Evolutionary conservation across 768 basidiomycete genomes (phyloP).

Genomic region (Boletus rubescentipes): DNA sequence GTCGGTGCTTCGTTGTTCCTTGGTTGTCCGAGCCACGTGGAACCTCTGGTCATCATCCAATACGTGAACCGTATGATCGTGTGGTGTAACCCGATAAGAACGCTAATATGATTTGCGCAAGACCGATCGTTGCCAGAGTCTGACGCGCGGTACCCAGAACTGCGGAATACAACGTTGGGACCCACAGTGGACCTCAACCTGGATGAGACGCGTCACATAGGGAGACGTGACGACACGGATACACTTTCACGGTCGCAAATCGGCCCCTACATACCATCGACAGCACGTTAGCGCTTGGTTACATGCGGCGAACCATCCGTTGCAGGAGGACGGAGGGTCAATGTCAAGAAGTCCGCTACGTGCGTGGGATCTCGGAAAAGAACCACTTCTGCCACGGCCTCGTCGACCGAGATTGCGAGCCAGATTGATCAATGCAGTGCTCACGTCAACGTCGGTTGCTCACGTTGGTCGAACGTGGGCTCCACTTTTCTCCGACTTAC

Average conservation of each 20-base stretch:
- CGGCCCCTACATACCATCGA: slow-evolving; percentile 7
- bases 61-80: too few relatives aligned
- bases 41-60: too few relatives aligned
- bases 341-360: slow-evolving; percentile 17
- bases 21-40: too few relatives aligned
- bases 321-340: slow-evolving; percentile 5
- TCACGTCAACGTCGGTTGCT: slow-evolving; percentile 35
- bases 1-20: too few relatives aligned
- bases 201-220: neutral
- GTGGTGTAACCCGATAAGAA: too few relatives aligned
- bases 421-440: slow-evolving; percentile 38
- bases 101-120: too few relatives aligned
- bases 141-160: slow-evolving; percentile 9
- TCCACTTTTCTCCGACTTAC: too few relatives aligned
- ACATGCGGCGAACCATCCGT: slow-evolving; percentile 19
- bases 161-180: neutral
- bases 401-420: slow-evolving; percentile 24
- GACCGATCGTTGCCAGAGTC: slow-evolving; percentile 8
- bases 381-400: neutral
- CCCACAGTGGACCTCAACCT: slow-evolving; percentile 17
- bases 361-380: slow-evolving; percentile 11
- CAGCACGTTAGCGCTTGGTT: slow-evolving; percentile 8
- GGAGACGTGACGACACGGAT: too few relatives aligned
- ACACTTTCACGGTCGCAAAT: slow-evolving; percentile 6
- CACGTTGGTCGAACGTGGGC: slow-evolving; percentile 43